Percentiles rank a stretch among this genome's conserved stretches.
phyloP scores from a whole-genome alignment of 768 basidiomycete genomes.

The Russula emetica region DNA sequence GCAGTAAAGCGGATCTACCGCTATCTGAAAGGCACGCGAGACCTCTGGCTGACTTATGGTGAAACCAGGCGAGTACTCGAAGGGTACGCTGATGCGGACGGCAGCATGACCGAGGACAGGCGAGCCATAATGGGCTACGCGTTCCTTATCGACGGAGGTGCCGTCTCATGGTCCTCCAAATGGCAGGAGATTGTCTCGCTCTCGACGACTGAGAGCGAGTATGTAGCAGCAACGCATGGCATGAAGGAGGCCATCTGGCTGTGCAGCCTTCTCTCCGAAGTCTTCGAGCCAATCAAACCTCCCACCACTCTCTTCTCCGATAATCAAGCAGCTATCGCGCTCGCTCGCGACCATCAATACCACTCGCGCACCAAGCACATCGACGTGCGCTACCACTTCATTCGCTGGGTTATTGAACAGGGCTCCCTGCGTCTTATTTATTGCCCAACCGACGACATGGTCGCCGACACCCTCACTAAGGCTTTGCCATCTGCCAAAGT shows the following conservation, averaged over 20 bases:
- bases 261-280: background rate
- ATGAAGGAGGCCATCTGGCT: background rate
- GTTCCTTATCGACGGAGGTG: background rate
- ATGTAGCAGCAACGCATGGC: conserved; percentile 33
- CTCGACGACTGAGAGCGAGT: conserved; percentile 45
- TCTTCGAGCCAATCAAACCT: no score
- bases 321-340: background rate
- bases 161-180: conserved; percentile 40
- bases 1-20: background rate
- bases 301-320: background rate
- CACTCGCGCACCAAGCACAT: background rate
- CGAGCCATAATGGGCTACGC: conserved; percentile 28
- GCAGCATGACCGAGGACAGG: conserved; percentile 29
- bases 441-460: conserved; percentile 13
- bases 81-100: conserved; percentile 33
- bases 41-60: conserved; percentile 16
- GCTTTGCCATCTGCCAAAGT: background rate
- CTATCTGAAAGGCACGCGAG: background rate
- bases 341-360: background rate
- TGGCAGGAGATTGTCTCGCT: conserved; percentile 32
- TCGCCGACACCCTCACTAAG: conserved; percentile 3
- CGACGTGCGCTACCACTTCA: background rate
- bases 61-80: conserved; percentile 5
- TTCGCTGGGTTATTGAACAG: background rate
- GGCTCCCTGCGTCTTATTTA: background rate